Base-by-base conservation (phyloP, 768 basidiomycete genomes). In the Suillus clintonianus region DNA sequence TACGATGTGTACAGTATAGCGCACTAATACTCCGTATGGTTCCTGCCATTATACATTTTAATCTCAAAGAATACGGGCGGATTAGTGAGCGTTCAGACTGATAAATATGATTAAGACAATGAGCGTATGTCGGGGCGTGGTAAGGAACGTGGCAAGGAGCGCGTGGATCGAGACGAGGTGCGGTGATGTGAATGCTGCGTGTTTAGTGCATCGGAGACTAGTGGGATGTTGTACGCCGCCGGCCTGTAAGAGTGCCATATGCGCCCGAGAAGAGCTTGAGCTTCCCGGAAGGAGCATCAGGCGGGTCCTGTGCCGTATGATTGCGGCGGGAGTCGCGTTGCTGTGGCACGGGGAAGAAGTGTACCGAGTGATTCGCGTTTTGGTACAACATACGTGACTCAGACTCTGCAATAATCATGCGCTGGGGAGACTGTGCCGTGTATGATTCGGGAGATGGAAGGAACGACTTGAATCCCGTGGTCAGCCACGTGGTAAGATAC, bases 221-320 rank as follows among this genome's bases (percentile, higher is more conserved):
- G 55, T 34, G 34, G 53, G 70, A 69, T 54, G 41, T 69, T 48
- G 65, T 63, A 41, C 68, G 58, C 11, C 59, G 15, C 5, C 69
- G 62, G 22, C 64, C 61, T 14, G 65, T 57, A 42, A 77, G 62
- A 30, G 69, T 62, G 34, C 67, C 57, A 17, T 61, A 76, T 8
- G 72, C 74, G 6, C 70, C 71, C 45, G 76, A 67, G 3, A 75
- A 56, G 22, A 66, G 62, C 30, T 71, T 74, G 60, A 77, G 71
- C 53, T 74, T 61, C 9, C 66, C 56, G 17, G 69, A 61, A 59
- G 41, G 36, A 61, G 30, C 10, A 22, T 19, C 51, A 71, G 62
- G 39, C 34, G 55, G 43, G 43, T 62, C 57, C 27, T 64, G 19
- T 60, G 63, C 9, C 32, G 42, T 19, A 54, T 37, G 1, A 36